These are phyloP conservation scores for Cyanodermella asteris DNA, from an alignment of 2,329 filamentous ascomycete species.

Conservation along the genomic window DNA sequence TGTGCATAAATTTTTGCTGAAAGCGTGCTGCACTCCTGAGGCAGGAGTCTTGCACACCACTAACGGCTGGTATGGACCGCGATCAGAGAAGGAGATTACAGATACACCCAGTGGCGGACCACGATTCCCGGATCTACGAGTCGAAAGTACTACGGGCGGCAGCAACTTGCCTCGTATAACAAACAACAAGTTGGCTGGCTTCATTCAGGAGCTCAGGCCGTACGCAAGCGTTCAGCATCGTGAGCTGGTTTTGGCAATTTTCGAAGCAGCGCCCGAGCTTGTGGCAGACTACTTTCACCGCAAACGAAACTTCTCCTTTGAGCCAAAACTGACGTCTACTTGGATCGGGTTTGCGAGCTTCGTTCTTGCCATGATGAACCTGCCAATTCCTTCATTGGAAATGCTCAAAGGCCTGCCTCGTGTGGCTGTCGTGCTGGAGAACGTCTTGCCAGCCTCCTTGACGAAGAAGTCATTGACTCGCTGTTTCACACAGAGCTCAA, in stretches of 20 bases:
- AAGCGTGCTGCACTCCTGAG: conserved; percentile 49
- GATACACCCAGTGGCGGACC: too few relatives aligned
- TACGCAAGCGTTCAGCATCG: conserved; percentile 65
- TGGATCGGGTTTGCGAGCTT: conserved; percentile 92
- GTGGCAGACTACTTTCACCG: conserved; percentile 69
- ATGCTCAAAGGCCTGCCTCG: conserved; percentile 39
- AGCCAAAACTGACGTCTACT: conserved; percentile 76
- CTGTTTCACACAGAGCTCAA: conserved; percentile 56
- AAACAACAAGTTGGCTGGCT: conserved; percentile 58
- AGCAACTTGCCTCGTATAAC: too few relatives aligned
- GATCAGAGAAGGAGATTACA: too few relatives aligned
- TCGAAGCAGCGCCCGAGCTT: conserved; percentile 62
- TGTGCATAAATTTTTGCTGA: conserved; percentile 51
- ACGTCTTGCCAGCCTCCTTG: conserved; percentile 61
- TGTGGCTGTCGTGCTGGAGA: conserved; percentile 58
- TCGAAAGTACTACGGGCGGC: too few relatives aligned
- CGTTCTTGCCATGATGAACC: conserved; percentile 56
- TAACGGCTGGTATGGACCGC: conserved; percentile 65
- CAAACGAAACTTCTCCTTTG: conserved; percentile 62
- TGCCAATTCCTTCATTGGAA: conserved; percentile 39
- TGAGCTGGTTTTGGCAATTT: conserved; percentile 60
- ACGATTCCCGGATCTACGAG: too few relatives aligned
- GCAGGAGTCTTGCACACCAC: conserved; percentile 57
- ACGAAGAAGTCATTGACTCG: conserved; percentile 58
- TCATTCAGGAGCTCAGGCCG: conserved; percentile 58